Conservation (phyloP, 179 eudicot genomes). For the Camellia oleifera region DNA sequence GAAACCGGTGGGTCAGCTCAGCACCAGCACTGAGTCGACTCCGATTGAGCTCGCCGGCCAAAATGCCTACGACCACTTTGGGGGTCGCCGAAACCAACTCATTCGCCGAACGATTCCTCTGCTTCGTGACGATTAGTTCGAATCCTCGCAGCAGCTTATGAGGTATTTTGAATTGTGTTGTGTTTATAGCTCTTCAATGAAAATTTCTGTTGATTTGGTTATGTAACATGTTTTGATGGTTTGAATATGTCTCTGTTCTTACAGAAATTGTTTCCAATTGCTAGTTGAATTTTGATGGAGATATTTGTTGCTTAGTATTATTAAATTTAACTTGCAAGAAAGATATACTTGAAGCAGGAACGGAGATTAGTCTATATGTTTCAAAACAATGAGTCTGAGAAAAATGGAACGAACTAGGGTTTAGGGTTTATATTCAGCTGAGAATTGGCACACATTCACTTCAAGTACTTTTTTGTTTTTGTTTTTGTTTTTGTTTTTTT, state of each 20-base stretch:
- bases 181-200: background rate
- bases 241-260: background rate
- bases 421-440: too few relatives aligned
- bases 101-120: conserved; percentile 24
- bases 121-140: conserved; percentile 60
- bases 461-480: too few relatives aligned
- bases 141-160: conserved; percentile 73
- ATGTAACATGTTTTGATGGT: background rate
- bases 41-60: conserved; percentile 57
- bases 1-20: conserved; percentile 43
- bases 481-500: background rate
- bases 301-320: too few relatives aligned
- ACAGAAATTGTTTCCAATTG: background rate
- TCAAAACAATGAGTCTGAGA: too few relatives aligned
- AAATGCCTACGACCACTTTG: conserved; percentile 70
- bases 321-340: too few relatives aligned
- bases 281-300: too few relatives aligned
- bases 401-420: too few relatives aligned
- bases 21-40: conserved; percentile 45
- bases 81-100: conserved; percentile 63
- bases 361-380: too few relatives aligned
- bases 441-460: too few relatives aligned
- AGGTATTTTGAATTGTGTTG: conserved; percentile 36
- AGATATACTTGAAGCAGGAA: too few relatives aligned
- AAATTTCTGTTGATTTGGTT: background rate